phyloP scores from a whole-genome alignment of 108 stramenopile species.

The Epipyxis sp. region DNA sequence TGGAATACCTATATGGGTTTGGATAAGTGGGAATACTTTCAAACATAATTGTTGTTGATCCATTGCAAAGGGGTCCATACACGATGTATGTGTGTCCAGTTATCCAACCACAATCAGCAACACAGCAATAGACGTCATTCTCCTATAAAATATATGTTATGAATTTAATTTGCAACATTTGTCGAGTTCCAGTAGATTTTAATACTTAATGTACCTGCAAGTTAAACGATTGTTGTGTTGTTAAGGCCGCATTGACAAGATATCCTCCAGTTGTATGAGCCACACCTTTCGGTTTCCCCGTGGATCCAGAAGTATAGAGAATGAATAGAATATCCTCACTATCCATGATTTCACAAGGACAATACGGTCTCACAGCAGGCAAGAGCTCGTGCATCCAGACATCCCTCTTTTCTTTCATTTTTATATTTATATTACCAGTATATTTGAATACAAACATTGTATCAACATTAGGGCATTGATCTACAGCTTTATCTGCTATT shows the following conservation, averaged over 20 bases:
- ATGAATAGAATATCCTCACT: slow-evolving; percentile 90
- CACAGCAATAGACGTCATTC: slow-evolving; percentile 91
- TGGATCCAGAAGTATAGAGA: slow-evolving; percentile 93
- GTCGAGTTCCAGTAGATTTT: no score
- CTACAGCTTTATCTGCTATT: slow-evolving; percentile 78
- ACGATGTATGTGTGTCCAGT: slow-evolving; percentile 96
- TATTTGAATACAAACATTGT: slow-evolving; percentile 82
- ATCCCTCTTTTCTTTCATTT: slow-evolving; percentile 54
- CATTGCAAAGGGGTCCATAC: slow-evolving; percentile 88
- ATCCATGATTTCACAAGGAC: slow-evolving; percentile 87
- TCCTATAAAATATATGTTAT: no score
- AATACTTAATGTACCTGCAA: no score
- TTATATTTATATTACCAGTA: slow-evolving; percentile 40
- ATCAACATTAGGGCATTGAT: slow-evolving; percentile 62
- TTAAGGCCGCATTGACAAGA: slow-evolving; percentile 70
- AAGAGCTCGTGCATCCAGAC: slow-evolving; percentile 78
- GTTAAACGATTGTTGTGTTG: slow-evolving; percentile 18
- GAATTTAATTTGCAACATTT: no score
- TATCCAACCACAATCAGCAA: slow-evolving; percentile 95
- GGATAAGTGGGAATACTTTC: slow-evolving; percentile 91
- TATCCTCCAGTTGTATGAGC: slow-evolving; percentile 92
- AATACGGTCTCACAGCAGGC: slow-evolving; percentile 79
- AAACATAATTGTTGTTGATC: slow-evolving; percentile 87
- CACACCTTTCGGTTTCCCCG: slow-evolving; percentile 91
- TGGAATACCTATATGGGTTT: slow-evolving; percentile 73